Conservation (phyloP, 2,329 filamentous ascomycete genomes). For the Cryphonectria parasitica region DNA sequence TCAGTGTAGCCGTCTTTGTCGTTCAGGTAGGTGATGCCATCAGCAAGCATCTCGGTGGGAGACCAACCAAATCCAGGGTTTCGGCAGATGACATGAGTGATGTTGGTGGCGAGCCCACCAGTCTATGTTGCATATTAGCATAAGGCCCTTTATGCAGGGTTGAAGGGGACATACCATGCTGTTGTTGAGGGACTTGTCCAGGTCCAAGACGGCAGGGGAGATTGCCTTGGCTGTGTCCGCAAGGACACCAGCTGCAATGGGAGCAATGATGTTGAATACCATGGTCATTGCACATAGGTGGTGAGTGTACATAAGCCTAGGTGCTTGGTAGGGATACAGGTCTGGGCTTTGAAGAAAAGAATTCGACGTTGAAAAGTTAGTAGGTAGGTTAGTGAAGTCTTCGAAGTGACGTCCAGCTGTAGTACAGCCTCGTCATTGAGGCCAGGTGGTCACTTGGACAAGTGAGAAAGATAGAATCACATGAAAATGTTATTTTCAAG, state of each 20-base stretch:
- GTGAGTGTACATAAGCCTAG: background rate
- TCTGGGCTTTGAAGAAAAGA: background rate
- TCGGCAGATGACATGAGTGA: constrained; percentile 1
- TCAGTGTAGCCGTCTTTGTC: background rate
- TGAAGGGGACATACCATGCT: background rate
- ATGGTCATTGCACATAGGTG: background rate
- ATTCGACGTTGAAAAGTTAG: too few species aligned
- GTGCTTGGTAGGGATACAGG: background rate
- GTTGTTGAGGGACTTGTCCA: background rate
- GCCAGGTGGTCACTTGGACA: background rate
- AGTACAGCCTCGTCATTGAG: background rate
- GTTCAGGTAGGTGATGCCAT: background rate
- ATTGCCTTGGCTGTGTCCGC: background rate
- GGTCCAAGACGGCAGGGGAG: background rate
- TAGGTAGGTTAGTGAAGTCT: background rate
- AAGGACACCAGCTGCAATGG: background rate
- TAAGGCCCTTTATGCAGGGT: background rate
- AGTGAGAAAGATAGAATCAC: background rate
- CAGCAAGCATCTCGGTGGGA: background rate
- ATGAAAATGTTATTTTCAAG: background rate
- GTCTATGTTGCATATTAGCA: background rate
- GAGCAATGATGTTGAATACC: background rate
- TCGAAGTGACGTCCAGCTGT: background rate
- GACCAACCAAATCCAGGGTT: constrained; percentile 6
- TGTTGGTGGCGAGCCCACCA: background rate